Base-by-base conservation (phyloP, 768 basidiomycete genomes). In the Coprinopsis cinerea region DNA sequence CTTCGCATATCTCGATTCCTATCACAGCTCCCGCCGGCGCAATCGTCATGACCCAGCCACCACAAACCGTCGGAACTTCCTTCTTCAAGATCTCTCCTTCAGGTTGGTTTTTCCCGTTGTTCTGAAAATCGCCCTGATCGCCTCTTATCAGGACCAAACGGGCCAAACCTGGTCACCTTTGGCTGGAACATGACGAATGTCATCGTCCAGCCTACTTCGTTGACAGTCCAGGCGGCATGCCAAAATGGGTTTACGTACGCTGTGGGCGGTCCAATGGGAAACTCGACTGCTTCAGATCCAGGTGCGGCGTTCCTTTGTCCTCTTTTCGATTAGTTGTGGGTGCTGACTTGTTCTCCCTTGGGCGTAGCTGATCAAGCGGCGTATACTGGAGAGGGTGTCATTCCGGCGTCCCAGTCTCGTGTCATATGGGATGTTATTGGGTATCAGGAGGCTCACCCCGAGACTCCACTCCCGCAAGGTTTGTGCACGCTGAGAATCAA, bases 201-300 rank as follows among this genome's bases (percentile, higher is more conserved):
- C 37, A 69, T 83, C 55, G 73, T 72, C 40, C 78, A 75, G 0
- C 88, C 91, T 0, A 74, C 78, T 5, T 70, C 70, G 52, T 75
- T 94, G 53, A 92, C 91, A n/a, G 73, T 94, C 51, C 76, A 78
- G 35, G 91, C 90, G 24, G 73, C 81, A 44, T 85, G 85, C 64
- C 79, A 81, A 10, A 91, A 91, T 60, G 85, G 86, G 4, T 86
- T 85, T 64, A 91, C 88, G 2, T 94, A 89, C 61, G 79, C 87
- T 10, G 85, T 92, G 3, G 88, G 88, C 0, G 81, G 84, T 0
- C 24, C 13, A 13, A 41, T 17, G 24, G 22, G 5, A 10, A 43
- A 30, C 17, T 13, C 22, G 22, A 37, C 47, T 40, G 22, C 49
- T 7, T n/a, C 49, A 6, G 25, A 15, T n/a, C n/a, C n/a, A 18